Evolutionary conservation across 805 yeast species (phyloP), one percentile per base, ranked within the genome.

Genomic region (Metschnikowia dekortorum): DNA sequence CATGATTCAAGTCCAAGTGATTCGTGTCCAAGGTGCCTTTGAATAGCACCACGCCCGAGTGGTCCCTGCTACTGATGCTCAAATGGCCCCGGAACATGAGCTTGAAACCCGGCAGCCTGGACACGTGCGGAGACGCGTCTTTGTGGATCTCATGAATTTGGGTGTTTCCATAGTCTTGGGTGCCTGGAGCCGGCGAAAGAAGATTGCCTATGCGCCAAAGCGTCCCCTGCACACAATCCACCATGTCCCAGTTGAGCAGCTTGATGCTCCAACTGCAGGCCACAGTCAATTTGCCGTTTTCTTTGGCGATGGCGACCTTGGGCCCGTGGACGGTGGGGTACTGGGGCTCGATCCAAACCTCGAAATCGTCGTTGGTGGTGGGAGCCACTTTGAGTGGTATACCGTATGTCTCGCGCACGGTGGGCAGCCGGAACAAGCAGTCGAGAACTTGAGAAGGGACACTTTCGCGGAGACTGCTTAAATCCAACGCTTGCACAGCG

Each of bases 311-410:
- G 5, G 54, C 50, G 10, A 69, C 44, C 37, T 55, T 53, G 13
- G 66, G 43, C 0, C 75, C 75, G 6, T 69, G 66, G 1, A 71
- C 48, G 3, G 68, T 61, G 6, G 71, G 65, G 42, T 55, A 52
- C 28, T 56, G 59, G 14, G 63, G 56, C 49, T 70, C 69, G 9
- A 69, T 47, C 74, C 74, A 69, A 2, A 69, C 61, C 7, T 58
- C 49, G 39, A 67, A 61, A 8, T 52, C 41, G 29, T 42, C 57
- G 7, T 18, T 39, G 1, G 45, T 39, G 1, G 48, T 38, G 5
- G 54, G 38, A 6, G 52, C 50, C 9, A 66, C 49, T 11, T 51
- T 46, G 9, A 70, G 53, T 5, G 74, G 74, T 8, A 70, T 49
- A 13, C 69, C 66, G 54, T 64, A 61, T 3, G 60, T 51, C 52